Evolutionary conservation across 2,329 filamentous ascomycete species (phyloP).

Genomic region (Xenosphaeropsis pyriputrescens): DNA sequence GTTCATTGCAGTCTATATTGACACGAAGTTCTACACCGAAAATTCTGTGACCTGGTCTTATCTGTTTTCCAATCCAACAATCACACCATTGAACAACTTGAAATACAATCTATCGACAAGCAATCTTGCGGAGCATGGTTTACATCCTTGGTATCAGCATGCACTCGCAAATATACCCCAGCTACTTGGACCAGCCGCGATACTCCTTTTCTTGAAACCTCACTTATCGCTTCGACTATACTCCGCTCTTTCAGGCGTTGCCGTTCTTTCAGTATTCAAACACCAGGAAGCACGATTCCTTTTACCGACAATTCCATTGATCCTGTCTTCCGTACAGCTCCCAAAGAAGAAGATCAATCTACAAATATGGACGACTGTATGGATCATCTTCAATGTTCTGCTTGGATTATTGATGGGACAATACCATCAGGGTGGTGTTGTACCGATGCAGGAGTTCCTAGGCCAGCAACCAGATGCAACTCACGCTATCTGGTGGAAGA

Average conservation of each 20-base stretch:
- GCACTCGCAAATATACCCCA: conserved; percentile 55
- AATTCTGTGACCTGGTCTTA: conserved; percentile 49
- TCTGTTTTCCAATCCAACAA: conserved; percentile 47
- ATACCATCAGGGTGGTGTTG: conserved; percentile 68
- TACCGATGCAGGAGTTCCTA: conserved; percentile 63
- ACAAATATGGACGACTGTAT: conserved; percentile 41
- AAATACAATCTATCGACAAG: conserved; percentile 55
- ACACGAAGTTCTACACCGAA: conserved; percentile 70
- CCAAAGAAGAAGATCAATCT: conserved; percentile 36
- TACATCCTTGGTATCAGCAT: conserved; percentile 71
- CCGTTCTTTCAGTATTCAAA: conserved; percentile 57
- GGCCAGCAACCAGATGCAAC: conserved; percentile 51
- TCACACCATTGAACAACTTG: conserved; percentile 68
- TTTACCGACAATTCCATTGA: conserved; percentile 60
- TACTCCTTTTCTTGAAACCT: conserved; percentile 42
- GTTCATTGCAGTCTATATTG: conserved; percentile 60
- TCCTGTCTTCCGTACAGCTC: conserved; percentile 57
- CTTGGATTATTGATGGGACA: conserved; percentile 64
- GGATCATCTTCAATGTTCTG: conserved; percentile 55
- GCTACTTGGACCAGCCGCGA: conserved; percentile 54
- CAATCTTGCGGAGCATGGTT: conserved; percentile 61
- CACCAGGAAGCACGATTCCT: conserved; percentile 74
- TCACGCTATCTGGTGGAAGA: conserved; percentile 68
- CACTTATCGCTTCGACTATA: conserved; percentile 47
- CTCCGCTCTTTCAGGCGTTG: conserved; percentile 59